Evolutionary conservation across 2,329 filamentous ascomycete species (phyloP).

Genomic region (Exophiala sp.): DNA sequence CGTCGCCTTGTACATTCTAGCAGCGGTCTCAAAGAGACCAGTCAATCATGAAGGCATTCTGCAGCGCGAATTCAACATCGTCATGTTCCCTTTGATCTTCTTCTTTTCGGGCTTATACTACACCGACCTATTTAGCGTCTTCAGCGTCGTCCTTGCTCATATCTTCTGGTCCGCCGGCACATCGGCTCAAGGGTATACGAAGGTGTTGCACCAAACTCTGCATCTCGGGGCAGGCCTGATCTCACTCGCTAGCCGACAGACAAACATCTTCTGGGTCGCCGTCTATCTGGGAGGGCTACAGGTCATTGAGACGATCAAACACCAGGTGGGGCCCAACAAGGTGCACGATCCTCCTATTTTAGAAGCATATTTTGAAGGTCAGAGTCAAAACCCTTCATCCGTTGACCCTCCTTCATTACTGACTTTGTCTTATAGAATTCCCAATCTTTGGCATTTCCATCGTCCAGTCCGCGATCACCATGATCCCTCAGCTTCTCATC

Average conservation of each 20-base stretch:
- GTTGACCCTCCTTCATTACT: not conserved
- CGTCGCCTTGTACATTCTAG: conserved; percentile 21
- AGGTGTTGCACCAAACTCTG: conserved; percentile 28
- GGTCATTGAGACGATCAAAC: conserved; percentile 34
- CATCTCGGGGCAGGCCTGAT: conserved; percentile 58
- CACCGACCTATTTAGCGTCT: conserved; percentile 81
- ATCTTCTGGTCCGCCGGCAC: conserved; percentile 39
- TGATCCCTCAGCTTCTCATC: conserved; percentile 32
- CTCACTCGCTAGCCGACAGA: conserved; percentile 79
- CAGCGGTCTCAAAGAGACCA: conserved; percentile 24
- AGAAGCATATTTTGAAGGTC: conserved; percentile 51
- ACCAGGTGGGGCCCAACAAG: conserved; percentile 32
- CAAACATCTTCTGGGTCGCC: conserved; percentile 92
- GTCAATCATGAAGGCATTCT: conserved; percentile 54
- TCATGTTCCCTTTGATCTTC: conserved; percentile 83
- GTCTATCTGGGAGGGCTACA: conserved; percentile 46
- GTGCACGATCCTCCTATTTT: conserved; percentile 50
- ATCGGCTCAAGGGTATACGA: conserved; percentile 16
- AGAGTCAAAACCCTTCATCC: conserved; percentile 9
- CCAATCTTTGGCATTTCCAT: conserved; percentile 54
- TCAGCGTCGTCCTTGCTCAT: conserved; percentile 70
- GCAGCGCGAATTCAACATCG: conserved; percentile 45
- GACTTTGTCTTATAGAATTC: conserved; percentile 28
- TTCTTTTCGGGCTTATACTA: conserved; percentile 97
- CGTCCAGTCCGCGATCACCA: conserved; percentile 48